phyloP scores from a whole-genome alignment of 352 stramenopile genomes.

The Lagenidium giganteum region DNA sequence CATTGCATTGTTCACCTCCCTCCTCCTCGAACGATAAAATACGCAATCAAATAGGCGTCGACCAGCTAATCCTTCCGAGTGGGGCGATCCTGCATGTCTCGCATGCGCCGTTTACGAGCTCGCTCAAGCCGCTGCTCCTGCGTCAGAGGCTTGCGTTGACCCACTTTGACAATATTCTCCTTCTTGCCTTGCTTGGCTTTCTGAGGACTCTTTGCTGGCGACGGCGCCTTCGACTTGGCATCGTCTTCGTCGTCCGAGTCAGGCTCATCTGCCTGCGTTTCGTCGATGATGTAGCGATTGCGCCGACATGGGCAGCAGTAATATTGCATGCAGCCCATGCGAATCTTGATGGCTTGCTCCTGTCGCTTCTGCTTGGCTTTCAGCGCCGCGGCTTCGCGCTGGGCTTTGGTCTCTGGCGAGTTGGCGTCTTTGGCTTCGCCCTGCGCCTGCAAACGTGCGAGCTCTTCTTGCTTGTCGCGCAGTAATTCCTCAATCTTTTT shows the following conservation, averaged over 20 bases:
- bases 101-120: constrained; percentile 39
- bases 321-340: constrained; percentile 59
- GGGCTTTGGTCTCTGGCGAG: constrained; percentile 21
- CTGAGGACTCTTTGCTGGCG: too few species aligned
- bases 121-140: constrained; percentile 54
- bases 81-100: constrained; percentile 60
- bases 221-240: constrained; percentile 22
- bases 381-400: constrained; percentile 24
- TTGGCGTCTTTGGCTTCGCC: constrained; percentile 9
- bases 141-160: constrained; percentile 41
- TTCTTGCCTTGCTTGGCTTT: constrained; percentile 29
- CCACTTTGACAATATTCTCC: constrained; percentile 41
- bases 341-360: constrained; percentile 38
- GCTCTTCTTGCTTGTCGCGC: constrained; percentile 28
- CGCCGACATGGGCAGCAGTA: constrained; percentile 49
- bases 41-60: too few species aligned
- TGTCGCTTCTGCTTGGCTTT: too few species aligned
- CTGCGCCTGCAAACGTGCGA: constrained; percentile 16
- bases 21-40: too few species aligned
- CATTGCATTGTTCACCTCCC: too few species aligned
- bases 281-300: constrained; percentile 38
- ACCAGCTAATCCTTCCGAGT: constrained; percentile 49
- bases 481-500: constrained; percentile 38
- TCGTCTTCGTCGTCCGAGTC: constrained; percentile 28
- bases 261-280: constrained; percentile 13